Evolutionary conservation across 2,329 filamentous ascomycete genomes (phyloP).

Genomic region (Elsinoe arachidis): DNA sequence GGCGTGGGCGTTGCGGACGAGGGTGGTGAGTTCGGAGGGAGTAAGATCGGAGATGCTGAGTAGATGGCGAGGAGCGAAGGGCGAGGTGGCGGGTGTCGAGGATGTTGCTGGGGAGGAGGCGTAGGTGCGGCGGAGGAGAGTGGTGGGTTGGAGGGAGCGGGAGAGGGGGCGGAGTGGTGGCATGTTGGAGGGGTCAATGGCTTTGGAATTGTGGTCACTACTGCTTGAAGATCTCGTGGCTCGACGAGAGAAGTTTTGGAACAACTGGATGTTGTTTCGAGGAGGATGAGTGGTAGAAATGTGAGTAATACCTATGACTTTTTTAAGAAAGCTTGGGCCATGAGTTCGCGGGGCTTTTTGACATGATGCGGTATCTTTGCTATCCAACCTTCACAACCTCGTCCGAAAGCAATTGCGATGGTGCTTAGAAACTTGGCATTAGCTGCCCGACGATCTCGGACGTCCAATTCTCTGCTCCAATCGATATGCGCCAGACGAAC

Average conservation of each 20-base stretch:
- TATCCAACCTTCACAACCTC: not conserved
- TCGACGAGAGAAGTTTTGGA: constrained; percentile 11
- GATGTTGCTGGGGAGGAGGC: constrained; percentile 21
- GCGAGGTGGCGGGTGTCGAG: constrained; percentile 38
- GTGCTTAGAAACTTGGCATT: no score
- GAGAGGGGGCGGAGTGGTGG: constrained; percentile 11
- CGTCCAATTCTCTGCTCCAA: no score
- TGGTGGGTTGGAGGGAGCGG: not conserved
- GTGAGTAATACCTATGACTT: constrained; percentile 4
- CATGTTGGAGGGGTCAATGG: constrained; percentile 15
- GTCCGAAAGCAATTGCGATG: no score
- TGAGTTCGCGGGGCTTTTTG: constrained; percentile 3
- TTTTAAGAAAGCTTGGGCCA: constrained; percentile 6
- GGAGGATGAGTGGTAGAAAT: not conserved
- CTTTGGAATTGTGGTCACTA: constrained; percentile 17
- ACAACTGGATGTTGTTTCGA: constrained; percentile 13
- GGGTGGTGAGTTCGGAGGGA: constrained; percentile 65
- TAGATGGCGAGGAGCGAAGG: constrained; percentile 68
- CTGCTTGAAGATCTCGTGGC: no score
- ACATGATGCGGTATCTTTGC: not conserved
- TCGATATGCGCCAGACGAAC: not conserved
- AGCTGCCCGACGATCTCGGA: no score
- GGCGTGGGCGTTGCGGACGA: constrained; percentile 72
- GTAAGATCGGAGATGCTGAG: constrained; percentile 85
- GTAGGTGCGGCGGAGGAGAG: constrained; percentile 14